Evolutionary conservation across 2,329 filamentous ascomycete genomes (phyloP), one percentile per base, ranked within the genome.

Genomic region (Coleophoma eucalyptorum): DNA sequence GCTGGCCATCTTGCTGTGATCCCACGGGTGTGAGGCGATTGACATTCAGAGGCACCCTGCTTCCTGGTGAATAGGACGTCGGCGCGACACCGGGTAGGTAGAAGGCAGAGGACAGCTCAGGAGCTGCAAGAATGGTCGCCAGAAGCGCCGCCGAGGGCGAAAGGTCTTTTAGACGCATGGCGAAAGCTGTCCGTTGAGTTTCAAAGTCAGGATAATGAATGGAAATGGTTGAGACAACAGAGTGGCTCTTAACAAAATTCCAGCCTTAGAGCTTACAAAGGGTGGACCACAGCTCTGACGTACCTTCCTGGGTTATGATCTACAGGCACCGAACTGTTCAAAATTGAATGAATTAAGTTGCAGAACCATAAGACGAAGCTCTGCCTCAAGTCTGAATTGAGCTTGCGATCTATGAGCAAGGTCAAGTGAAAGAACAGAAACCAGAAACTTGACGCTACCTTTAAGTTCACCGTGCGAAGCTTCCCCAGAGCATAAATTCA

Each of bases 71-170:
- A 76, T 99, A 99, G 50, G 93, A 93, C 41, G 90, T 95, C 19
- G 94, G 94, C 58, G 93, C 92, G 61, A 97, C 91, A 60, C 94
- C 94, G 35, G 93, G 94, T 38, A 99, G 88, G 73, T 99, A 99
- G 75, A 97, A 99, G 50, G 90, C 90, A 2, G 83, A 78, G 13
- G 77, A 71, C 34, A 83, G 67, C 55, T 80, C 75, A 20, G 82
- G 78, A 26, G 55, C 53, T 43, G 73, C 69, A 35, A 84, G 64
- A 43, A 83, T 64, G 21, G 78, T 69, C 43, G 73, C 69, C 19
- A 80, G 64, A 47, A 81, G 71, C 66, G 76, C 68, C 67, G 69
- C 74, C 66, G 75, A 69, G 8, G 64, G 58, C 46, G 57, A 60
- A 6, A 64, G 21, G 34, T 62, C 57, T 57, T 58, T 50, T 55